Evolutionary conservation across 129 eudicot genomes (phyloP), one percentile per base, ranked within the genome.

Genomic region (Tagetes patula): DNA sequence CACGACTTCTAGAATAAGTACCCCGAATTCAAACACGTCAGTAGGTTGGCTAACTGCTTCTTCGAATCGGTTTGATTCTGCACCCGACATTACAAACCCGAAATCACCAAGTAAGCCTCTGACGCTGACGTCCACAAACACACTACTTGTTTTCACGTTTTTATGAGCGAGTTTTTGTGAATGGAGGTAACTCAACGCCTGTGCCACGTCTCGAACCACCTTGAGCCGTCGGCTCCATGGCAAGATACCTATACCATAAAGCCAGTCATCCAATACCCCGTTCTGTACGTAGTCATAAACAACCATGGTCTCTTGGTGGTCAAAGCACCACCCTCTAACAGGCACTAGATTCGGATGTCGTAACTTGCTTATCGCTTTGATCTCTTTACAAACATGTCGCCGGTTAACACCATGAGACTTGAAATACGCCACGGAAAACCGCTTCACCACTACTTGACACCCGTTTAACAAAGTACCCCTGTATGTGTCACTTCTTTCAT

Each of bases 311-410:
- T 89, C 96, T 9, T 76, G 76, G 46, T 61, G 77, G 74, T 84
- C 91, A 45, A 82, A 82, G 65, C 89, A 89, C 96, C 96, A 89
- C 8, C 96, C 91, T 70, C 89, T 76, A 8, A 89, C 72, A 0
- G 91, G 76, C 33, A 89, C 96, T 70, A 86, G 30, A 73, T 87
- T 84, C 4, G 91, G 96, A 63, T 89, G 96, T 34, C 96, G 85
- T 39, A 89, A 71, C 70, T 77, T 83, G 48, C 86, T 82, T 46
- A 86, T 53, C 1, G 76, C 69, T 75, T 85, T 85, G 3, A 89
- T 75, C 67, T 87, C 87, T 55, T 84, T 86, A 8, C 60, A 71
- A 73, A 89, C 40, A 27, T 78, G 79, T 36, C 79, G 81, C 70
- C 77, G 65, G 42, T 86, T 84, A 63, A 85, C 67, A 9, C 79